Evolutionary conservation across 495 filamentous ascomycete species (phyloP).

Genomic region (Aspergillus bridgeri): DNA sequence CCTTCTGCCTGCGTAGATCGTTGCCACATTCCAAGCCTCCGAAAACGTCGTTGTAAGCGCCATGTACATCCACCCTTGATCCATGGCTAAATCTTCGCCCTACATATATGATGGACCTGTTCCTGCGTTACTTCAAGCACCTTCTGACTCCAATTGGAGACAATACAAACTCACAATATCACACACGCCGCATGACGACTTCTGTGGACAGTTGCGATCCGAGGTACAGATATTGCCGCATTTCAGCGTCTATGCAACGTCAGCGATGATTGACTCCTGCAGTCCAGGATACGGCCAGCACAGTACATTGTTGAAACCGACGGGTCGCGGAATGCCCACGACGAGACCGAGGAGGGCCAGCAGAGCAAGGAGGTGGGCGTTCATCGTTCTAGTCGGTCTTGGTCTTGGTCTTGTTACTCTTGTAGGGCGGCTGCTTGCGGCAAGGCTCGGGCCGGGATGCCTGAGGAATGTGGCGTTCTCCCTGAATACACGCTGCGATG

Average conservation of each 20-base stretch:
- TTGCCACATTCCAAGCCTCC: too few relatives aligned
- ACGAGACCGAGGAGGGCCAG: too few relatives aligned
- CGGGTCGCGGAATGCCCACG: not conserved
- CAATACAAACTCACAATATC: not conserved
- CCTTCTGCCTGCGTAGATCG: too few relatives aligned
- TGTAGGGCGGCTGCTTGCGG: too few relatives aligned
- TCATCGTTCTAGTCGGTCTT: too few relatives aligned
- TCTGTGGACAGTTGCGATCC: not conserved
- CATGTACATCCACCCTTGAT: too few relatives aligned
- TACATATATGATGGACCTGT: not conserved
- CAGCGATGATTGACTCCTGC: not conserved
- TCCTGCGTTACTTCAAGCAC: not conserved
- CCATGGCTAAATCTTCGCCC: not conserved
- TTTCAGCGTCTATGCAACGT: not conserved
- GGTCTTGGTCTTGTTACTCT: too few relatives aligned
- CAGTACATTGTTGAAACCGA: not conserved
- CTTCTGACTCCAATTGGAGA: not conserved
- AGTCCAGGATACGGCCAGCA: not conserved
- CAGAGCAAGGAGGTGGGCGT: too few relatives aligned
- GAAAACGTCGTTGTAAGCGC: too few relatives aligned
- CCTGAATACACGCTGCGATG: too few relatives aligned
- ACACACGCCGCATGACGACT: not conserved
- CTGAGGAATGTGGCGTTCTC: too few relatives aligned
- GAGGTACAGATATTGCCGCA: not conserved
- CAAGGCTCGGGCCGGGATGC: too few relatives aligned